Evolutionary conservation across 2,329 filamentous ascomycete genomes (phyloP).

Genomic region (Venturia effusa): DNA sequence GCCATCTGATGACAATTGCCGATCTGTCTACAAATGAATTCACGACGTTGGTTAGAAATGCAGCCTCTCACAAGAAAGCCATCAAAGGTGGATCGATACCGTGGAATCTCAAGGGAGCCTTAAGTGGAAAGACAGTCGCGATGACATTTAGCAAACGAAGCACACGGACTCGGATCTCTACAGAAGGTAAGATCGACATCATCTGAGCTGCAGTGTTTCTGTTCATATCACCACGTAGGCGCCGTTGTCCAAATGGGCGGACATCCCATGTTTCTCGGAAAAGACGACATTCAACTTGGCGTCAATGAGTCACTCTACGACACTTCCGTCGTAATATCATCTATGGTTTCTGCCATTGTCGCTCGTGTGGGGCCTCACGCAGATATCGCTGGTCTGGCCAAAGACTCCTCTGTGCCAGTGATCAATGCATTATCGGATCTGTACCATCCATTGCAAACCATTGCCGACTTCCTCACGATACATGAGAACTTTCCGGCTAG

Average conservation of each 20-base stretch:
- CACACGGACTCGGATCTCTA: constrained; percentile 86
- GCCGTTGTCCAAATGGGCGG: constrained; percentile 83
- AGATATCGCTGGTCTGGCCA: constrained; percentile 37
- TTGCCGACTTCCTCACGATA: constrained; percentile 89
- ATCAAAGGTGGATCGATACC: constrained; percentile 61
- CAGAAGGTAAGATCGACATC: constrained; percentile 42
- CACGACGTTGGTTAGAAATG: constrained; percentile 72
- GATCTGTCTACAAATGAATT: constrained; percentile 76
- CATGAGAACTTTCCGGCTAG: constrained; percentile 56
- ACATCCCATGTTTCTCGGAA: constrained; percentile 91
- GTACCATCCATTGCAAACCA: constrained; percentile 87
- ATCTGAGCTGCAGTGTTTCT: background rate
- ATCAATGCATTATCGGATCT: constrained; percentile 64
- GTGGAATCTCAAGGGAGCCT: constrained; percentile 45
- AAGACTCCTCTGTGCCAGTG: constrained; percentile 37
- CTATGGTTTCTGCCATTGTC: constrained; percentile 40
- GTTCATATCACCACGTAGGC: constrained; percentile 27
- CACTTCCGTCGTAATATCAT: constrained; percentile 86
- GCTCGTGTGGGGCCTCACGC: constrained; percentile 43
- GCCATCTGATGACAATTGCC: constrained; percentile 85
- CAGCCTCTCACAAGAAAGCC: constrained; percentile 60
- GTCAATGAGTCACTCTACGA: constrained; percentile 95
- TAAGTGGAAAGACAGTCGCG: constrained; percentile 73
- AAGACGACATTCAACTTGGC: constrained; percentile 91
- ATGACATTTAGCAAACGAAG: constrained; percentile 97